Evolutionary conservation across 257 asterid species (phyloP), one percentile per base, ranked within the genome.

Genomic region (Ehretia macrophylla): DNA sequence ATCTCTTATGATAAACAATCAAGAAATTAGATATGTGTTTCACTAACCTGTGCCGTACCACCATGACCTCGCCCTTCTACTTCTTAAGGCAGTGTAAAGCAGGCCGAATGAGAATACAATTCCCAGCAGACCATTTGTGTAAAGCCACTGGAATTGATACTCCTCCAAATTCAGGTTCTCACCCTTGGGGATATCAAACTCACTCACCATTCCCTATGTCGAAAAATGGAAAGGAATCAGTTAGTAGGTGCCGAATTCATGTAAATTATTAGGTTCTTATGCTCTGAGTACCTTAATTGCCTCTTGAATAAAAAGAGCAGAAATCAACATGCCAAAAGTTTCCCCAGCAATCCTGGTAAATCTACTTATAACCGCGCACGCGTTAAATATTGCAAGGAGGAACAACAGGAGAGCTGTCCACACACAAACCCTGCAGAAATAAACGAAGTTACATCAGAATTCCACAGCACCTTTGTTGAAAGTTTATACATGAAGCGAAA

Each of bases 291-390:
- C 85, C 85, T 72, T 79, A 53, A 82, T 69, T 14, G 88, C 79
- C 61, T 82, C 73, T 60, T 82, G 83, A 23, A 81, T 51, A 63
- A 78, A 81, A 13, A 81, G 78, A 21, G 70, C 72, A 20, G 78
- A 16, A 42, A 76, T 82, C 17, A 82, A 35, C 85, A 81, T 76
- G 51, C 82, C 85, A 52, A 81, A 81, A 14, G 79, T 72, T 61
- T 81, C 85, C 8, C 85, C 88, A 1, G 88, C 85, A 42, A 81
- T 71, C 54, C 83, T 65, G 13, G 85, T 81, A 59, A 81, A 78
- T 63, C 77, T 58, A 45, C 50, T 68, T 59, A 79, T 73, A 50
- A 81, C 60, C 22, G 50, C 56, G 38, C 82, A 66, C 8, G 75
- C 81, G 18, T 79, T 76, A 56, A 76, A 79, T 40, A 70, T 79